These are phyloP conservation scores for Rhynchosporium agropyri DNA, from an alignment of 2,329 filamentous ascomycete genomes.

Conservation along the genomic window DNA sequence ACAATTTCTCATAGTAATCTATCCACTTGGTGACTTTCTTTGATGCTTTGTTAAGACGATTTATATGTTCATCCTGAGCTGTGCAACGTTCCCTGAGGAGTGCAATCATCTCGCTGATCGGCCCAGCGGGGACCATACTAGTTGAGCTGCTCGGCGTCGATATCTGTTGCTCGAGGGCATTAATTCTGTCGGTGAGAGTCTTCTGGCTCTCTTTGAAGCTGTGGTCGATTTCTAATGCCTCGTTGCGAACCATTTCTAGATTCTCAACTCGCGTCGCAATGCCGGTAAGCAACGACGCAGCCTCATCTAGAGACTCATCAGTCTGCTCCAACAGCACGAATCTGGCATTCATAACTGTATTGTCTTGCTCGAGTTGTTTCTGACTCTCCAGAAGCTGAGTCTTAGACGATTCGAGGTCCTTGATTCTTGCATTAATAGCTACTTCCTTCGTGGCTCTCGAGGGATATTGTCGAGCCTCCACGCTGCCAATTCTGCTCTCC, in stretches of 20 bases:
- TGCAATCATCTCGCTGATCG: not conserved
- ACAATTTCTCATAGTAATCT: not conserved
- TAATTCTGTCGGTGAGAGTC: not conserved
- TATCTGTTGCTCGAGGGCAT: not conserved
- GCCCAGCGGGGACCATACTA: not conserved
- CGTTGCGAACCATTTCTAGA: not conserved
- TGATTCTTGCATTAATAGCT: not conserved
- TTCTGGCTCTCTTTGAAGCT: not conserved
- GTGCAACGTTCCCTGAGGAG: not conserved
- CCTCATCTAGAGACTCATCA: not conserved
- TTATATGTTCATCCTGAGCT: constrained; percentile 2
- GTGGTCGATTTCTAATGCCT: not conserved
- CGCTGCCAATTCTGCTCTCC: not conserved
- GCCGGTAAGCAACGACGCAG: not conserved
- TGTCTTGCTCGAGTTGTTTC: not conserved
- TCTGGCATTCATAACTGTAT: constrained; percentile 2
- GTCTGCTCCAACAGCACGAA: not conserved
- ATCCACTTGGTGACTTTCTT: constrained; percentile 8
- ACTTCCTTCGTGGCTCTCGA: not conserved
- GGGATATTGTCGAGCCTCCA: not conserved
- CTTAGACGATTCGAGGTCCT: constrained; percentile 4
- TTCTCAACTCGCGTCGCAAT: not conserved
- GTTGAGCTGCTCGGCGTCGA: not conserved
- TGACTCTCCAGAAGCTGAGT: not conserved
- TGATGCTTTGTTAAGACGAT: not conserved